Conservation (phyloP, 2,329 filamentous ascomycete genomes). For the Helminthosporium solani region DNA sequence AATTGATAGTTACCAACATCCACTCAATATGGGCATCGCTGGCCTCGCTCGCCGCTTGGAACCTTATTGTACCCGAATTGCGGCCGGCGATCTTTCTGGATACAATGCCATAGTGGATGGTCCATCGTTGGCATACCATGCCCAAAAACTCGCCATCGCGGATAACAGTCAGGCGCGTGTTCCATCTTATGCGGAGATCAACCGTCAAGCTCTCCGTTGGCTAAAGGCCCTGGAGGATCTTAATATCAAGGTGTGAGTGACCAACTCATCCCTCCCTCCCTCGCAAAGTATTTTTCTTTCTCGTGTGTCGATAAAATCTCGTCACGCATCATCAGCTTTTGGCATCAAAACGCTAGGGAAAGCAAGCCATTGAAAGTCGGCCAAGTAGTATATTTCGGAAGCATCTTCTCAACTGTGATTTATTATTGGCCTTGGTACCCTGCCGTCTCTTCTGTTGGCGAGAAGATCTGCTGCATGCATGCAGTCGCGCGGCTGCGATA, state of each 20-base stretch:
- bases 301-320: slow-evolving; percentile 6
- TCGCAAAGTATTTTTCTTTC: slow-evolving; percentile 9
- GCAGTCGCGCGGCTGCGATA: slow-evolving; percentile 9
- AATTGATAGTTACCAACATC: not conserved
- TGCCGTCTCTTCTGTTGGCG: slow-evolving; percentile 1
- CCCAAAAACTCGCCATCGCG: slow-evolving; percentile 55
- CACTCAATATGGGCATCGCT: slow-evolving; percentile 34
- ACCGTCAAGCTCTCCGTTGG: slow-evolving; percentile 56
- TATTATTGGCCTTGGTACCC: slow-evolving; percentile 6
- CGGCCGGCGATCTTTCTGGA: slow-evolving; percentile 22
- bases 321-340: slow-evolving; percentile 8
- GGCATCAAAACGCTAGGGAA: not conserved
- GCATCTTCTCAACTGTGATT: slow-evolving; percentile 1
- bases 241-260: slow-evolving; percentile 63
- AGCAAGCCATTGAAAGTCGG: slow-evolving; percentile 15
- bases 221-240: slow-evolving; percentile 59
- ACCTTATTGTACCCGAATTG: slow-evolving; percentile 31
- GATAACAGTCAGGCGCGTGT: slow-evolving; percentile 16
- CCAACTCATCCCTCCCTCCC: slow-evolving; percentile 15
- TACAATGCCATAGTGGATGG: slow-evolving; percentile 65
- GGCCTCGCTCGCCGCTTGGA: slow-evolving; percentile 34
- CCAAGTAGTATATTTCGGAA: slow-evolving; percentile 14
- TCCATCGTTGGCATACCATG: slow-evolving; percentile 73
- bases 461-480: slow-evolving; percentile 12
- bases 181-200: slow-evolving; percentile 62